Evolutionary conservation across 2,329 filamentous ascomycete species (phyloP), one percentile per base, ranked within the genome.

Genomic region (Sporothrix humicola): DNA sequence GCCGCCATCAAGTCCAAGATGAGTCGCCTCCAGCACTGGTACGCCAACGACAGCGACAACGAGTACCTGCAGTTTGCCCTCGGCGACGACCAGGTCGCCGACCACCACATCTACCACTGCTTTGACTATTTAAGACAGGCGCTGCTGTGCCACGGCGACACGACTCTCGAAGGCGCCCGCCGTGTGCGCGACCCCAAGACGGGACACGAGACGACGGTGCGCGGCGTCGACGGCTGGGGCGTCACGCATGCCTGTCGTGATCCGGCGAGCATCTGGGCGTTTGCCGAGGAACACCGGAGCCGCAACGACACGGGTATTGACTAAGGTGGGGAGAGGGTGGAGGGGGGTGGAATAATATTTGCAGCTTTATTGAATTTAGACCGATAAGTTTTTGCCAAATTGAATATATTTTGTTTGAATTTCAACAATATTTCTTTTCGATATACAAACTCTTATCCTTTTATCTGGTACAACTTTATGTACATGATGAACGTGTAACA

Each of bases 91-190:
- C 71, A 74, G 13, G 69, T 77, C 13, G 31, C 72, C 17, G 75
- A 74, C 46, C 46, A 75, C 6, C 76, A 77, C 56, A 74, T 77
- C 20, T 74, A 75, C 63, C 77, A 77, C 72, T 77, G 77, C 56
- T 75, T 77, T 54, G 77, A 77, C 42, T 77, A 77, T 44, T 54
- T 77, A 20, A 72, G 77, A 0, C 77, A 77, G 59, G 58, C 73
- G 6, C 76, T 77, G 63, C 68, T 76, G 56, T 77, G 77, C 59
- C 65, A 72, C 48, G 77, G 73, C 42, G 77, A 77, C 70, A 77
- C 77, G 23, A 73, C 77, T n/a, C 71, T 77, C 42, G 77, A 77
- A 31, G 72, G 69, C 31, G 72, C 74, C 7, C 70, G 72, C 42
- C 71, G 73, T 12, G 72, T 77, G n/a, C 17, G 26, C 2, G 54